phyloP scores from a whole-genome alignment of 805 yeast genomes.

The Lipomyces lipofer region DNA sequence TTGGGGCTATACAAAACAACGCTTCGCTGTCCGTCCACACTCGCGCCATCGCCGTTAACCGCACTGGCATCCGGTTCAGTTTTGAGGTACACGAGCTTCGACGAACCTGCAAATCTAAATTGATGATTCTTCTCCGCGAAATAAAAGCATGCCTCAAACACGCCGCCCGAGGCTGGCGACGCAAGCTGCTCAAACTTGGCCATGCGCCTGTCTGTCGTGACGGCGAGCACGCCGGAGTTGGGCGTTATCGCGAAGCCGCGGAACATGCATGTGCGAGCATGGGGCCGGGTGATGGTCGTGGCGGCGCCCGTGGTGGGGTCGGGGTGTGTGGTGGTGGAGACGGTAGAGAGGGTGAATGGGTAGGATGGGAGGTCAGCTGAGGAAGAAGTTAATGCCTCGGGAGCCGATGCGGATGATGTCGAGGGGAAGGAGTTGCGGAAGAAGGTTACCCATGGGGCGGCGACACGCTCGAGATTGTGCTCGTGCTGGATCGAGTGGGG shows the following conservation, averaged over 20 bases:
- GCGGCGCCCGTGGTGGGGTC: conserved; percentile 3
- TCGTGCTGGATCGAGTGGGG: conserved; percentile 1
- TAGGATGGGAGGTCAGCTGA: neutral
- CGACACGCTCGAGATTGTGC: conserved; percentile 18
- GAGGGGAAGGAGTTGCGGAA: conserved; percentile 12
- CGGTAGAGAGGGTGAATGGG: conserved; percentile 26
- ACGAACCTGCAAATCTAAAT: conserved; percentile 24
- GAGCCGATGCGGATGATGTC: neutral
- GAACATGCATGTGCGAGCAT: conserved; percentile 28
- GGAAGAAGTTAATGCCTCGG: neutral
- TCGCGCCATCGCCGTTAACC: neutral
- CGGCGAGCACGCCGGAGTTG: conserved; percentile 24
- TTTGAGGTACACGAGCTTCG: conserved; percentile 17
- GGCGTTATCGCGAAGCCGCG: conserved; percentile 28
- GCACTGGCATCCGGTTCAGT: neutral
- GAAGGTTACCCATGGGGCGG: conserved; percentile 25
- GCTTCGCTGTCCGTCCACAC: neutral
- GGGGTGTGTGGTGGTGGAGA: conserved; percentile 9
- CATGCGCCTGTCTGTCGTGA: conserved; percentile 30
- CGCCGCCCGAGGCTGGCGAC: conserved; percentile 6
- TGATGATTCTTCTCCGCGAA: conserved; percentile 20
- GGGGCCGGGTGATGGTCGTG: conserved; percentile 18
- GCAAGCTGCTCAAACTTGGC: conserved; percentile 23
- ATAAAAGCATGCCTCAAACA: conserved; percentile 30
- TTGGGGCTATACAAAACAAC: conserved; percentile 16